Evolutionary conservation across 345 rosid genomes (phyloP).

Genomic region (Hibiscus mutabilis): DNA sequence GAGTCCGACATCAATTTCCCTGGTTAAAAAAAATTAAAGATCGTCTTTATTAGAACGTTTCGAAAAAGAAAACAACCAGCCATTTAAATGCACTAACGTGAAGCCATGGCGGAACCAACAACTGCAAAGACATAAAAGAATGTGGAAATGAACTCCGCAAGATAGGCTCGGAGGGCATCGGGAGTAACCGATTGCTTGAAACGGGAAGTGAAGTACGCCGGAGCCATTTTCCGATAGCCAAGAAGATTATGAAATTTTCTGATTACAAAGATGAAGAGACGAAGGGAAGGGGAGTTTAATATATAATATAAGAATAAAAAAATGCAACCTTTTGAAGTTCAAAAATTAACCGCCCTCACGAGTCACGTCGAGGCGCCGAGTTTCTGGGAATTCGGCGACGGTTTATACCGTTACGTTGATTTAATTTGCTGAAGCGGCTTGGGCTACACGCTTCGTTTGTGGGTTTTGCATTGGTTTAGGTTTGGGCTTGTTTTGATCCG

Average conservation of each 20-base stretch:
- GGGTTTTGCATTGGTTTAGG: not conserved
- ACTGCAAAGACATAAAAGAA: constrained; percentile 77
- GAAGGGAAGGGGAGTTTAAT: too few relatives aligned
- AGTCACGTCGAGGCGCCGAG: not conserved
- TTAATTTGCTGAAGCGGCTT: not conserved
- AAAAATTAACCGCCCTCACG: not conserved
- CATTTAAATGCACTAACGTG: constrained; percentile 34
- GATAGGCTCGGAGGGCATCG: constrained; percentile 57
- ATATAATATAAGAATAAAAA: too few relatives aligned
- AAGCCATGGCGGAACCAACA: constrained; percentile 81
- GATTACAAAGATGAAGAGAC: not conserved
- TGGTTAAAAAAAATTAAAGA: not conserved
- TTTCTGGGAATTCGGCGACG: not conserved
- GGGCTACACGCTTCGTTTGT: not conserved
- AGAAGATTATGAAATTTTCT: not conserved
- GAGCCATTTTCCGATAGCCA: constrained; percentile 37
- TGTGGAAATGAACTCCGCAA: constrained; percentile 87
- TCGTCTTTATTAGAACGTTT: too few relatives aligned
- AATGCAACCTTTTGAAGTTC: not conserved
- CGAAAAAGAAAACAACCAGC: not conserved
- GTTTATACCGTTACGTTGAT: constrained; percentile 5
- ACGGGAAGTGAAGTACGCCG: constrained; percentile 32
- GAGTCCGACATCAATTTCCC: constrained; percentile 64
- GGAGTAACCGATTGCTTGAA: constrained; percentile 38
- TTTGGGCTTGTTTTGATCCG: not conserved